Evolutionary conservation across 2,329 filamentous ascomycete species (phyloP).

Genomic region (Falciphora oryzae): DNA sequence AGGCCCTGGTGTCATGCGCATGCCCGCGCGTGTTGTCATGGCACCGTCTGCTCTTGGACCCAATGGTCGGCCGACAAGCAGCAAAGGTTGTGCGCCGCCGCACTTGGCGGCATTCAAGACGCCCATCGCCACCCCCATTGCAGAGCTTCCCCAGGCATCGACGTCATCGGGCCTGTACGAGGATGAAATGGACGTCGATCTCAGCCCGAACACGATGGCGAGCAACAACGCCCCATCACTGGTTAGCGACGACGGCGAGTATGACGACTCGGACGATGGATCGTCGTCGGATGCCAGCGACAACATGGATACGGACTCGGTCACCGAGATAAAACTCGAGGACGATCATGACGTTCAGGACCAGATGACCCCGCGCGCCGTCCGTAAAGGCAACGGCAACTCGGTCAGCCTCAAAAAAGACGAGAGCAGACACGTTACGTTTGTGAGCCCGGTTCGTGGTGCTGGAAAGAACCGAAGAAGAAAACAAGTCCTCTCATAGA

Average conservation of each 20-base stretch:
- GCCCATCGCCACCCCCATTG: conserved; percentile 29
- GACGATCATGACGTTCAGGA: conserved; percentile 41
- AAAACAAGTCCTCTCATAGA: conserved; percentile 17
- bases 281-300: conserved; percentile 56
- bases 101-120: conserved; percentile 28
- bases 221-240: conserved; percentile 75
- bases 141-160: conserved; percentile 20
- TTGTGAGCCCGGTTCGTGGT: conserved; percentile 45
- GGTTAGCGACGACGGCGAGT: conserved; percentile 75
- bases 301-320: conserved; percentile 48
- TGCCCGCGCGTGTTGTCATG: conserved; percentile 53
- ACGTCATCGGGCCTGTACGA: conserved; percentile 32
- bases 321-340: conserved; percentile 56
- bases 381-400: conserved; percentile 37
- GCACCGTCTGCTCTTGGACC: conserved; percentile 39
- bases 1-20: conserved; percentile 44
- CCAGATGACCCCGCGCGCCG: conserved; percentile 27
- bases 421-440: conserved; percentile 49
- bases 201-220: conserved; percentile 63
- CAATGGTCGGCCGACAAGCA: conserved; percentile 45
- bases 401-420: conserved; percentile 46
- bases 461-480: conserved; percentile 27
- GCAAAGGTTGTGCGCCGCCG: conserved; percentile 39
- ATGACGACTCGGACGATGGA: conserved; percentile 63
- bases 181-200: conserved; percentile 52